Base-by-base conservation (phyloP, 2,329 filamentous ascomycete species). In the Hypoxylon sp. region DNA sequence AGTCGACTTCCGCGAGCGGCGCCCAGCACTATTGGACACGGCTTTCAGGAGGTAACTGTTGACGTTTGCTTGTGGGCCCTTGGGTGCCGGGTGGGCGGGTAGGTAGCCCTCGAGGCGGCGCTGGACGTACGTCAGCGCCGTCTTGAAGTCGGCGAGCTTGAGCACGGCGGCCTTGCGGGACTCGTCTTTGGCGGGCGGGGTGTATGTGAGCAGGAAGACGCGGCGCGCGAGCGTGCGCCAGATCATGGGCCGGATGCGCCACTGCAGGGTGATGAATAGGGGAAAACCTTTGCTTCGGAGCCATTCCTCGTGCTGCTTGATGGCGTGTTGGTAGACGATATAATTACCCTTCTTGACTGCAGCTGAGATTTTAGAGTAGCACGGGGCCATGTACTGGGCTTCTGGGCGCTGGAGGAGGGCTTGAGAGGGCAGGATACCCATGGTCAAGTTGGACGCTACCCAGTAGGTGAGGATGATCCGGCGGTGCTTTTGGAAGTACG, bases 191-290 rank as follows among this genome's bases (percentile, higher is more conserved):
- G 83, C 84, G 1, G 91, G 91, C 44, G 89, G 88, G n/a, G 90
- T 86, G 70, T 94, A 96, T 14, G 89, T 92, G 11, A 96, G 84
- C 9, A 95, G 81, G 78, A 97, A 98, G 0, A 91, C 89, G 71
- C 90, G 91, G 31, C 94, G 88, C 17, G 92, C 88, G 5, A 98
- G 86, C 1, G 92, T 92, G 13, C 95, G 90, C 94, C 94, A 97
- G 11, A 97, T 88, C 2, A 97, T 84, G 0, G 93, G 89, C 62
- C 96, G 92, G 64, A 94, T 91, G 58, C 93, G 88, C 75, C 93
- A 92, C 22, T 70, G 67, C 2, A 70, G 37, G 2, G 89, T 86
- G 10, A 98, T 84, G 13, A 91, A 89, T 5, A 97, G 85, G 22
- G 97, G 86, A 26, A 97, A 86, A 1, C 92, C 91, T 77, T 90